These are phyloP conservation scores for Periconia sp. DNA, from an alignment of 2,329 filamentous ascomycete species.

Conservation along the genomic window DNA sequence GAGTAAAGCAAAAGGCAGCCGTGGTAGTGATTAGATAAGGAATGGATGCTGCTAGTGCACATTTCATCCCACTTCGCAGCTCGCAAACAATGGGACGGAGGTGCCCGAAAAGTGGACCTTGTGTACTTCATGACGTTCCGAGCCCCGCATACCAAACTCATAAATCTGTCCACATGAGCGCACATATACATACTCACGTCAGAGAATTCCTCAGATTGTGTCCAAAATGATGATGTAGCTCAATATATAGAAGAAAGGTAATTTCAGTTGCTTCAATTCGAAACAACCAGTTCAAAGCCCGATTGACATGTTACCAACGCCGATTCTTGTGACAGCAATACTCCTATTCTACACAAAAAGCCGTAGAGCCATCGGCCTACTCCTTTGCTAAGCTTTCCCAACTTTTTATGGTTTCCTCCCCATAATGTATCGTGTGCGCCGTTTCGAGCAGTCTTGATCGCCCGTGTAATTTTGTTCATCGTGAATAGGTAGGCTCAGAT, in stretches of 20 bases:
- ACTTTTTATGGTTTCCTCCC: conserved; percentile 10
- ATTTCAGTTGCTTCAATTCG: not conserved
- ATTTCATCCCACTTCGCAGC: too few species aligned
- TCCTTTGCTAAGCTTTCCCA: conserved; percentile 18
- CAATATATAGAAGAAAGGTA: not conserved
- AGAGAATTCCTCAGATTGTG: too few species aligned
- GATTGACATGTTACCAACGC: conserved; percentile 24
- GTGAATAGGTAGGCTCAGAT: conserved; percentile 16
- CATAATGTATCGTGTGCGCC: not conserved
- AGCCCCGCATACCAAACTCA: not conserved
- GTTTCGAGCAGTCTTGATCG: conserved; percentile 5
- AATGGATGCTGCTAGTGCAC: too few species aligned
- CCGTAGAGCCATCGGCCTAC: conserved; percentile 13
- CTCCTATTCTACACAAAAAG: conserved; percentile 30
- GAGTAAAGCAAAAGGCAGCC: too few species aligned
- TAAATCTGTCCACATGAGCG: not conserved
- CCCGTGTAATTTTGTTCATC: not conserved
- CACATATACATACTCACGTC: too few species aligned
- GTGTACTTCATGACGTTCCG: conserved; percentile 1
- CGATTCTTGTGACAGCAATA: conserved; percentile 9
- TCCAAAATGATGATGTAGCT: too few species aligned
- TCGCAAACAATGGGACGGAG: too few species aligned
- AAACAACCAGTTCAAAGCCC: conserved; percentile 5
- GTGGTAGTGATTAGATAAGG: too few species aligned
- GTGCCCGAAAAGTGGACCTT: not conserved